phyloP scores from a whole-genome alignment of 805 yeast genomes.

The Candida schatavii region DNA sequence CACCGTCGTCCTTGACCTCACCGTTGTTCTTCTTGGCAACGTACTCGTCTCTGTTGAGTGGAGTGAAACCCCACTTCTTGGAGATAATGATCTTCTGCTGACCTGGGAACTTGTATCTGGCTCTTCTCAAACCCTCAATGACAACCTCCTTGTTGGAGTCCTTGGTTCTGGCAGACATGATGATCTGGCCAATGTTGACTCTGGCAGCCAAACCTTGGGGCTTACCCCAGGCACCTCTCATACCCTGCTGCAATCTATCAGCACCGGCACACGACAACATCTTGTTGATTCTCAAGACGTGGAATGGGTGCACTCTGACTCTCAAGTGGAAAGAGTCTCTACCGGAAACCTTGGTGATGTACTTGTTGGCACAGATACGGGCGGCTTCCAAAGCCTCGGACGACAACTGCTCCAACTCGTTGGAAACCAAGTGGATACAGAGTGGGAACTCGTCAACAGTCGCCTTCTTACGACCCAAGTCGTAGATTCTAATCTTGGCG shows the following conservation, averaged over 20 bases:
- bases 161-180: conserved; percentile 97
- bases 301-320: conserved; percentile 99
- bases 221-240: conserved; percentile 99
- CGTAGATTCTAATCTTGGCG: conserved; percentile 98
- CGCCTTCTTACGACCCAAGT: conserved; percentile 99
- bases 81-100: conserved; percentile 99
- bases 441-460: conserved; percentile 99
- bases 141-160: conserved; percentile 97
- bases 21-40: conserved; percentile 91
- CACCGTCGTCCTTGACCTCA: conserved; percentile 99
- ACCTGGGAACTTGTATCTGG: conserved; percentile 99
- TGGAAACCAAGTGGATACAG: conserved; percentile 98
- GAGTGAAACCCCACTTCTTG: conserved; percentile 99
- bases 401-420: conserved; percentile 98
- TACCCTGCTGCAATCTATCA: conserved; percentile 99
- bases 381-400: conserved; percentile 99
- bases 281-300: conserved; percentile 99
- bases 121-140: conserved; percentile 99
- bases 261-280: conserved; percentile 99
- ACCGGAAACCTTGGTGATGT: conserved; percentile 96
- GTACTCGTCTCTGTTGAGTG: conserved; percentile 96
- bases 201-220: conserved; percentile 99
- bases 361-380: conserved; percentile 99
- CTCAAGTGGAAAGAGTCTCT: conserved; percentile 99
- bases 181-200: conserved; percentile 97